These are phyloP conservation scores for Pestalotiopsis fici DNA, from an alignment of 2,329 filamentous ascomycete species.

Conservation along the genomic window DNA sequence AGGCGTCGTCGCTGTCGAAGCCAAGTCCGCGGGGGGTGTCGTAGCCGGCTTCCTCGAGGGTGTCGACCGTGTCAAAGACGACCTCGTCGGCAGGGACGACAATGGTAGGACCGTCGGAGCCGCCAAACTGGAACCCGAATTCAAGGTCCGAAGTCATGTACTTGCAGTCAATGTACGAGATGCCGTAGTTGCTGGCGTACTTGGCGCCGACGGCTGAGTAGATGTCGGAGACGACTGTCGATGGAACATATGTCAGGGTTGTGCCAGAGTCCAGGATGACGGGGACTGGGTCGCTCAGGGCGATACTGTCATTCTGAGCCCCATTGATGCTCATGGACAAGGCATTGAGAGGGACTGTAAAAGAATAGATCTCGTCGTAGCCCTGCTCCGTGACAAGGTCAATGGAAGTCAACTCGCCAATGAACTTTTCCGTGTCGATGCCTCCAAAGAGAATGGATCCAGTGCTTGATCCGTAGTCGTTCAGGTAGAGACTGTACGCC, in stretches of 20 bases:
- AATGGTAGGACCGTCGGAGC: conserved; percentile 30
- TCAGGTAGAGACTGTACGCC: conserved; percentile 64
- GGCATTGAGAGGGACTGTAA: conserved; percentile 38
- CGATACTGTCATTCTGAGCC: conserved; percentile 25
- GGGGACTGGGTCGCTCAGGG: conserved; percentile 27
- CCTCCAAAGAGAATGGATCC: conserved; percentile 71
- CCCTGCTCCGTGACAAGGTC: conserved; percentile 52
- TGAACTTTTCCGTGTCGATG: conserved; percentile 67
- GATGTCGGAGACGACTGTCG: conserved; percentile 42
- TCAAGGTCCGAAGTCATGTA: conserved; percentile 32
- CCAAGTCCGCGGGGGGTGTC: conserved; percentile 30
- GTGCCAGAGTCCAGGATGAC: conserved; percentile 71
- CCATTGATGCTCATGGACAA: conserved; percentile 36
- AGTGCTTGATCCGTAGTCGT: conserved; percentile 53
- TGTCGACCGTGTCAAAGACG: conserved; percentile 38
- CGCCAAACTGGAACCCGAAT: conserved; percentile 43
- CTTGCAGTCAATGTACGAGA: conserved; percentile 40
- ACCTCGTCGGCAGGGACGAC: conserved; percentile 33
- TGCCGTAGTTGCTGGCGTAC: conserved; percentile 32
- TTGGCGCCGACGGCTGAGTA: conserved; percentile 36
- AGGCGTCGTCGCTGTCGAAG: conserved; percentile 40
- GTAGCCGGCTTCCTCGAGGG: conserved; percentile 18
- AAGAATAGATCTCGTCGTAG: conserved; percentile 37
- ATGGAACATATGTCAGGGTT: conserved; percentile 64
- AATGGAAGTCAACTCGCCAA: conserved; percentile 55